Evolutionary conservation across 371 early-diverging fungal genomes (phyloP).

Genomic region (Apophysomyces elegans): DNA sequence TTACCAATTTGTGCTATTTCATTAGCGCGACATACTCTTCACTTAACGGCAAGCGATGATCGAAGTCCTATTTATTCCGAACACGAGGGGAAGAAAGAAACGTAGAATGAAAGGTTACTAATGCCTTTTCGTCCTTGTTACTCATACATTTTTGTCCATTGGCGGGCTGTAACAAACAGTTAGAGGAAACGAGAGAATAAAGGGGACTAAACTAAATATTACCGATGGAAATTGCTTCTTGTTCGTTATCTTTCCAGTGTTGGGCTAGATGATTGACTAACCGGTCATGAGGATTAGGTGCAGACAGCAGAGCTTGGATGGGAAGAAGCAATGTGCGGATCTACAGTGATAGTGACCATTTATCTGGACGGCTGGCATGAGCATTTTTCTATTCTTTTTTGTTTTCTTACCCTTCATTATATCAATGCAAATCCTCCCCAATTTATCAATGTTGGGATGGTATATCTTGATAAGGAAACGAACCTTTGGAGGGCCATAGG

Average conservation of each 20-base stretch:
- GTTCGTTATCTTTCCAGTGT: conserved; percentile 95
- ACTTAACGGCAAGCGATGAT: too few relatives aligned
- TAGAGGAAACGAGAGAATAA: neutral
- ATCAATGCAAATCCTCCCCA: conserved; percentile 97
- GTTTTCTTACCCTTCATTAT: conserved; percentile 85
- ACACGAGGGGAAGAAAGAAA: too few relatives aligned
- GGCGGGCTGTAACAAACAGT: neutral
- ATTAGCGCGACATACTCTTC: too few relatives aligned
- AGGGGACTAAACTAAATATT: neutral
- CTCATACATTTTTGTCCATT: neutral
- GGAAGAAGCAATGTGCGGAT: conserved; percentile 96
- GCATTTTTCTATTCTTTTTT: neutral
- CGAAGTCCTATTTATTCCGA: too few relatives aligned
- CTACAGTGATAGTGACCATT: conserved; percentile 98
- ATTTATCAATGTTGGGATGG: conserved; percentile 98
- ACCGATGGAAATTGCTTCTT: conserved; percentile 88
- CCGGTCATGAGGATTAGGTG: conserved; percentile 97
- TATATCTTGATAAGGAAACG: conserved; percentile 97
- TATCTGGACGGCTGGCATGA: conserved; percentile 59
- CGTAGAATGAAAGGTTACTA: too few relatives aligned
- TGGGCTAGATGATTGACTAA: conserved; percentile 97
- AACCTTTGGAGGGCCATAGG: conserved; percentile 97
- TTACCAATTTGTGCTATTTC: too few relatives aligned
- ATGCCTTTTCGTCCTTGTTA: too few relatives aligned
- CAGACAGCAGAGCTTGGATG: conserved; percentile 96